phyloP scores from a whole-genome alignment of 2,329 filamentous ascomycete species.

The Cadophora sp. region DNA sequence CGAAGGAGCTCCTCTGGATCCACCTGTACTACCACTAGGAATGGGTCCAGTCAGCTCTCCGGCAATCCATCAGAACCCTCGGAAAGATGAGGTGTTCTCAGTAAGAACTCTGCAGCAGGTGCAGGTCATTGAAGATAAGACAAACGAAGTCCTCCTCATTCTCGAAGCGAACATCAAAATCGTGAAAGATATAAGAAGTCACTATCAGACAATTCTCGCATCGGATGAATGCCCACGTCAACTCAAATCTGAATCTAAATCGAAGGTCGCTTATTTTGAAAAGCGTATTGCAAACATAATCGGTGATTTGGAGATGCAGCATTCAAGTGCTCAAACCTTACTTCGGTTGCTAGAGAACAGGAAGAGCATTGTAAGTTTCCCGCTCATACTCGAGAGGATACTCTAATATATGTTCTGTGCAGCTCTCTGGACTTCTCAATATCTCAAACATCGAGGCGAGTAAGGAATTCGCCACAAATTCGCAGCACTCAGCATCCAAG shows the following conservation, averaged over 20 bases:
- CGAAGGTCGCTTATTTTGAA: conserved; percentile 34
- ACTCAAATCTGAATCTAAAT: conserved; percentile 21
- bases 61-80: neutral
- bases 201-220: conserved; percentile 30
- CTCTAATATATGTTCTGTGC: neutral
- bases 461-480: conserved; percentile 39
- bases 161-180: conserved; percentile 46
- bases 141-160: conserved; percentile 35
- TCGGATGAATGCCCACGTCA: conserved; percentile 23
- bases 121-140: conserved; percentile 34
- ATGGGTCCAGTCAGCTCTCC: neutral
- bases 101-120: conserved; percentile 45
- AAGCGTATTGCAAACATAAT: conserved; percentile 33
- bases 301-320: conserved; percentile 40
- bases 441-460: conserved; percentile 46
- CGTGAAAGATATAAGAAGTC: conserved; percentile 37
- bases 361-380: conserved; percentile 29
- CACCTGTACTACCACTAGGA: conserved; percentile 13
- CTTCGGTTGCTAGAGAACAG: conserved; percentile 37
- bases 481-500: conserved; percentile 32
- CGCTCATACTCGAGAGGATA: conserved; percentile 4
- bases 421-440: conserved; percentile 47
- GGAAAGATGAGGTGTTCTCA: conserved; percentile 32
- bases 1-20: neutral
- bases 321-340: conserved; percentile 37